Conservation (phyloP, 768 basidiomycete species). For the Leucosporidium creatinivorum region DNA sequence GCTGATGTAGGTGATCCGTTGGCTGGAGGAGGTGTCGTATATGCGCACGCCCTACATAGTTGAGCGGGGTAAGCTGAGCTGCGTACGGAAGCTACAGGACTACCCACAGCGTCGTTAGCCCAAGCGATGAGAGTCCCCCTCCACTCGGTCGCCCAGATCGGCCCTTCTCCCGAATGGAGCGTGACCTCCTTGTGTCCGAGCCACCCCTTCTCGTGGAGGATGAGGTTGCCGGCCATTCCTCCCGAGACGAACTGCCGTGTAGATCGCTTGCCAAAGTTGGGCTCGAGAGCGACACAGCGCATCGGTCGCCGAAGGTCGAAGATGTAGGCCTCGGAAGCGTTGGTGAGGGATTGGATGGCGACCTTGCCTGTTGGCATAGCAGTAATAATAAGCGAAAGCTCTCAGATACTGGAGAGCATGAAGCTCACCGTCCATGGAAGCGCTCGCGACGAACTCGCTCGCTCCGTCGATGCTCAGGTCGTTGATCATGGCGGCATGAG, state of each 20-base stretch:
- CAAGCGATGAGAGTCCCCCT: constrained; percentile 78
- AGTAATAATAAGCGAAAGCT: neutral
- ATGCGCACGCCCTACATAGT: constrained; percentile 74
- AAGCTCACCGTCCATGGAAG: constrained; percentile 79
- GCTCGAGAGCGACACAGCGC: constrained; percentile 81
- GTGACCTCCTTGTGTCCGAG: constrained; percentile 84
- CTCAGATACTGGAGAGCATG: too few relatives aligned
- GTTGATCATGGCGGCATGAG: constrained; percentile 76
- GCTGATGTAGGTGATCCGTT: constrained; percentile 77
- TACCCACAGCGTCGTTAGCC: constrained; percentile 79
- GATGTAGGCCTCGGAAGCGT: constrained; percentile 62
- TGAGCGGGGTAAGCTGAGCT: neutral
- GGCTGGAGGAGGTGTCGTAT: constrained; percentile 71
- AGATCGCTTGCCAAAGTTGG: constrained; percentile 70
- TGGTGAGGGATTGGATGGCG: constrained; percentile 71
- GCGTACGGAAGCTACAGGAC: too few relatives aligned
- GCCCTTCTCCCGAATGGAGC: constrained; percentile 72
- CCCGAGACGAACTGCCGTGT: constrained; percentile 80
- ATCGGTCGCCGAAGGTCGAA: constrained; percentile 91
- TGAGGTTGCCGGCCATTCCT: constrained; percentile 76
- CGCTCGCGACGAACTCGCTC: constrained; percentile 81
- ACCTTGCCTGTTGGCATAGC: constrained; percentile 62
- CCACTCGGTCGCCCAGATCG: constrained; percentile 90
- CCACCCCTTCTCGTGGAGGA: constrained; percentile 94
- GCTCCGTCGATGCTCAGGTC: constrained; percentile 78